phyloP scores from a whole-genome alignment of 164 flowering plant genomes.

The Berberis thunbergii region DNA sequence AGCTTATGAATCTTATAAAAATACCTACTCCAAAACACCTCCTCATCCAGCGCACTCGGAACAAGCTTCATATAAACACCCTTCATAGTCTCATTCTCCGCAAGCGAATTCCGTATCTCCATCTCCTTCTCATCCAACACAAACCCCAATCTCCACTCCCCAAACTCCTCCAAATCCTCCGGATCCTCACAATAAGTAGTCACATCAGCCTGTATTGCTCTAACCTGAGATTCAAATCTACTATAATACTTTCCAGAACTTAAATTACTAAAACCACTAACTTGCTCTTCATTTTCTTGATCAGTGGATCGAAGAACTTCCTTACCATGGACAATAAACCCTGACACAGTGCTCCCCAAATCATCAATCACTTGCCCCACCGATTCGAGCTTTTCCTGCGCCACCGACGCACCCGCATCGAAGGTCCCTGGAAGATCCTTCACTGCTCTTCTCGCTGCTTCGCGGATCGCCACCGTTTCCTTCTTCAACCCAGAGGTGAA shows the following conservation, averaged over 20 bases:
- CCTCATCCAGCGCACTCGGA: constrained; percentile 39
- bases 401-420: constrained; percentile 39
- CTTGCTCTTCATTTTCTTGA: constrained; percentile 11
- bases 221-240: constrained; percentile 51
- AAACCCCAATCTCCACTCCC: constrained; percentile 4
- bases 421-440: constrained; percentile 58
- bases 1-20: constrained; percentile 57
- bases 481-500: constrained; percentile 56
- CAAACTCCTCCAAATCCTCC: constrained; percentile 52
- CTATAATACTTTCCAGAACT: constrained; percentile 24
- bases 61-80: constrained; percentile 30
- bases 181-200: constrained; percentile 51
- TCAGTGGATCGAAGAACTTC: constrained; percentile 28
- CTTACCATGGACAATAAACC: constrained; percentile 54
- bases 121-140: background rate
- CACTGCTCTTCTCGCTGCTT: constrained; percentile 55
- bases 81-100: background rate
- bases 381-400: constrained; percentile 67
- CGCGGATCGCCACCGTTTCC: constrained; percentile 57
- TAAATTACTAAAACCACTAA: background rate
- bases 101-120: background rate
- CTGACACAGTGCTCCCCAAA: constrained; percentile 38
- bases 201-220: constrained; percentile 39
- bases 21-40: constrained; percentile 68
- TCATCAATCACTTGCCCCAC: constrained; percentile 17